Conservation (phyloP, 306 rosid genomes). For the Trifolium pratense region DNA sequence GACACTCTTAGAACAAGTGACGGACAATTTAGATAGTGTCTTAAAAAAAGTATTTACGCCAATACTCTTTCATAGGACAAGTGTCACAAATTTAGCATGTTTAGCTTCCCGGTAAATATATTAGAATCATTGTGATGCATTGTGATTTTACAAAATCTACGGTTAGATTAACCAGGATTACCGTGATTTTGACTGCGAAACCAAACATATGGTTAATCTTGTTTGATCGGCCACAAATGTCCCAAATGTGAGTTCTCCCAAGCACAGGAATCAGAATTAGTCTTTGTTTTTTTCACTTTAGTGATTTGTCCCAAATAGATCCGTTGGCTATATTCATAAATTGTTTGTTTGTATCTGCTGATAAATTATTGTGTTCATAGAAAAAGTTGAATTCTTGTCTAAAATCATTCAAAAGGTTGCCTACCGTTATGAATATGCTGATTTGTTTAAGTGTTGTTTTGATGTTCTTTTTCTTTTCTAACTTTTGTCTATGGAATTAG, state of each 20-base stretch:
- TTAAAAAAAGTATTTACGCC: no score
- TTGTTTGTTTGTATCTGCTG: background rate
- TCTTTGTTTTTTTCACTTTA: slow-evolving; percentile 15
- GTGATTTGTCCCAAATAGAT: slow-evolving; percentile 29
- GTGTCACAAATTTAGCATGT: no score
- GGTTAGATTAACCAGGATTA: no score
- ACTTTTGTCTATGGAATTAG: slow-evolving; percentile 41
- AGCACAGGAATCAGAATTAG: background rate
- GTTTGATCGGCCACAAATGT: background rate
- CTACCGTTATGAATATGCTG: slow-evolving; percentile 23
- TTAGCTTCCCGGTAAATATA: no score
- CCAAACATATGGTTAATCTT: background rate
- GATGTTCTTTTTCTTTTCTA: slow-evolving; percentile 29
- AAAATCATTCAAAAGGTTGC: slow-evolving; percentile 26
- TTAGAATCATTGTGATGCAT: no score
- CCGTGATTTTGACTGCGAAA: no score
- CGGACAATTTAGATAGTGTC: no score
- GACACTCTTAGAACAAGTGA: no score
- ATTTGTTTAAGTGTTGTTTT: slow-evolving; percentile 23
- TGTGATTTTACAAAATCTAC: no score
- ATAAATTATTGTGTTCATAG: background rate
- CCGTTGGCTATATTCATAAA: slow-evolving; percentile 15
- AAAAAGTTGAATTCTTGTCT: slow-evolving; percentile 6
- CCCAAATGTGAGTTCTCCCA: background rate
- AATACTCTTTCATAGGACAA: no score